Conservation (phyloP, 176 grass and related monocot species). For the Triticum urartu region DNA sequence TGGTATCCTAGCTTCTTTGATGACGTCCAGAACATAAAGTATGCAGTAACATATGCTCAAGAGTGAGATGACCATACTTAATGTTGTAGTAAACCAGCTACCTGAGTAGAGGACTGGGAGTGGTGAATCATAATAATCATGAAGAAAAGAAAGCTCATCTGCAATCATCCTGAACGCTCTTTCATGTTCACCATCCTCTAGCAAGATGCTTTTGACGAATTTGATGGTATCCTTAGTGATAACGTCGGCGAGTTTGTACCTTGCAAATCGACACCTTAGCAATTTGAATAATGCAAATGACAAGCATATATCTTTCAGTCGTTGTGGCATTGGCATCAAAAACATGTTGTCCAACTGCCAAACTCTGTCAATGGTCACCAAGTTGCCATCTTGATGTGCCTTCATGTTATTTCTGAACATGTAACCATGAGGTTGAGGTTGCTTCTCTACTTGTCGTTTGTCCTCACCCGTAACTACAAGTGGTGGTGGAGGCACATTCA, state of each 20-base stretch:
- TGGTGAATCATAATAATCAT: slow-evolving; percentile 19
- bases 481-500: not conserved
- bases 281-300: slow-evolving; percentile 13
- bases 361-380: slow-evolving; percentile 19
- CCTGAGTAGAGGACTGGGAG: not conserved
- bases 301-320: slow-evolving; percentile 3
- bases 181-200: not conserved
- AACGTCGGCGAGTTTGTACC: not conserved
- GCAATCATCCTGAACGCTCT: not conserved
- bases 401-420: not conserved
- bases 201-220: not conserved
- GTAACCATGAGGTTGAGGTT: not conserved
- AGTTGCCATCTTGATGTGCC: no score
- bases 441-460: not conserved
- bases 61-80: not conserved
- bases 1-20: not conserved
- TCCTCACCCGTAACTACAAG: not conserved
- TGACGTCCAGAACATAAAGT: not conserved
- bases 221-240: not conserved
- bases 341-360: not conserved
- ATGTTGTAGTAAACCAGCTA: not conserved
- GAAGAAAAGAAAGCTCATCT: slow-evolving; percentile 16
- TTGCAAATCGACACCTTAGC: not conserved
- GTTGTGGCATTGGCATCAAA: not conserved
- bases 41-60: not conserved